phyloP scores from a whole-genome alignment of 768 basidiomycete genomes.

The Dioszegia hungarica region DNA sequence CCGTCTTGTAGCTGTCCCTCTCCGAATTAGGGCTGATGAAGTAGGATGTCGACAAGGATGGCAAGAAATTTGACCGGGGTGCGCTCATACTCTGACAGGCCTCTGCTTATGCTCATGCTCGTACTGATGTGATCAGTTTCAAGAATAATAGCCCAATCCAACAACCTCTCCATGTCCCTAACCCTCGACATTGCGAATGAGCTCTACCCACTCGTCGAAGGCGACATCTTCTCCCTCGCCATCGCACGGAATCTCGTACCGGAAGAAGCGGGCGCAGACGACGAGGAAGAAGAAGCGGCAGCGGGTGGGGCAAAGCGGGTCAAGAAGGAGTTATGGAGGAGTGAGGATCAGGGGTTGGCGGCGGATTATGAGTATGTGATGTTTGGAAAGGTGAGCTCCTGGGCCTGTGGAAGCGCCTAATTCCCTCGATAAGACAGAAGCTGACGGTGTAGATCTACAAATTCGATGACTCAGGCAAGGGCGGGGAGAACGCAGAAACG shows the following conservation, averaged over 20 bases:
- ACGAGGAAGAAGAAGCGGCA: conserved; percentile 15
- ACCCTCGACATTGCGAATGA: conserved; percentile 93
- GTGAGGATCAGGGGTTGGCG: conserved; percentile 76
- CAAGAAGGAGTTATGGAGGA: conserved; percentile 54
- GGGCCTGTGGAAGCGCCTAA: too few relatives aligned
- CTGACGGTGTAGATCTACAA: conserved; percentile 74
- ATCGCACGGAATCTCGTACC: conserved; percentile 55
- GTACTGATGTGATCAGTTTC: too few relatives aligned
- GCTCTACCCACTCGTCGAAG: conserved; percentile 66
- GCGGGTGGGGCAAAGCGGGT: conserved; percentile 27
- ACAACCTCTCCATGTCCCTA: conserved; percentile 86
- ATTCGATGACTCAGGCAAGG: conserved; percentile 73
- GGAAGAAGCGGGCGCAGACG: conserved; percentile 25
- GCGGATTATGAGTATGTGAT: conserved; percentile 99
- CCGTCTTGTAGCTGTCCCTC: neutral
- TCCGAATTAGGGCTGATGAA: neutral
- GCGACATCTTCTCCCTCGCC: conserved; percentile 75
- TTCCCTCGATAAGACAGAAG: neutral
- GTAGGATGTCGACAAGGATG: conserved; percentile 57
- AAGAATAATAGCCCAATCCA: conserved; percentile 78
- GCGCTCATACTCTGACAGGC: too few relatives aligned
- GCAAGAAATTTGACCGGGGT: conserved; percentile 98
- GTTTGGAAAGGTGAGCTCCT: conserved; percentile 78
- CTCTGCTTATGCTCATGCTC: too few relatives aligned
- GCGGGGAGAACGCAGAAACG: conserved; percentile 63